phyloP scores from a whole-genome alignment of 2,329 filamentous ascomycete species.

The Aspergillus awamori region DNA sequence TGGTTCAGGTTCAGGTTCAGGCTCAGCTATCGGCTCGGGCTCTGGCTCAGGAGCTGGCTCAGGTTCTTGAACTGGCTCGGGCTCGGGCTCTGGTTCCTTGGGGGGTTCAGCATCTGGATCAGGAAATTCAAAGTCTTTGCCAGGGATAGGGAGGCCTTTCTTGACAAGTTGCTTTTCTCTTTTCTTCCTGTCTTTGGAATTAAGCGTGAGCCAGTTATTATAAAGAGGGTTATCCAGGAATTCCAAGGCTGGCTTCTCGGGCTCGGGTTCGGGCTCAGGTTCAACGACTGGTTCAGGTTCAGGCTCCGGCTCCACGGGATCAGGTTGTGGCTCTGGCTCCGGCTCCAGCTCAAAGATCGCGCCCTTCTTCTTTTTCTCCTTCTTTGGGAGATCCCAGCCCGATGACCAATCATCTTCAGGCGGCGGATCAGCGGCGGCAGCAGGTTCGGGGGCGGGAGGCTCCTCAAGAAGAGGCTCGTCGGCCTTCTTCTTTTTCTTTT shows the following conservation, averaged over 20 bases:
- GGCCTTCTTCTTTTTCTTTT: conserved; percentile 35
- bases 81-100: conserved; percentile 28
- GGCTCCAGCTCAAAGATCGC: conserved; percentile 35
- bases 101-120: conserved; percentile 4
- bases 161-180: conserved; percentile 20
- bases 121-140: conserved; percentile 34
- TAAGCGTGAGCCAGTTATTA: conserved; percentile 21
- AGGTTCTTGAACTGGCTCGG: conserved; percentile 27
- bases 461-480: conserved; percentile 25
- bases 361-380: conserved; percentile 38
- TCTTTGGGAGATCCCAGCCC: conserved; percentile 28
- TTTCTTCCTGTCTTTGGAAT: conserved; percentile 23
- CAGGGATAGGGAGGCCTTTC: conserved; percentile 25
- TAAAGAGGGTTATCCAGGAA: conserved; percentile 22
- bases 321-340: conserved; percentile 24
- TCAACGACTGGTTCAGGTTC: conserved; percentile 18
- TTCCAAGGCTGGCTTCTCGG: conserved; percentile 21
- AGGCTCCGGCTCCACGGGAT: conserved; percentile 31
- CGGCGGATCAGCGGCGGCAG: conserved; percentile 30
- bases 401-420: conserved; percentile 42
- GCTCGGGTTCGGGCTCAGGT: conserved; percentile 18
- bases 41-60: conserved; percentile 20
- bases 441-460: conserved; percentile 32
- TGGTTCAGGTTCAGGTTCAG: conserved; percentile 31
- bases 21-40: conserved; percentile 37